Base-by-base conservation (phyloP, 2,329 filamentous ascomycete genomes). In the Colletotrichum limetticola region DNA sequence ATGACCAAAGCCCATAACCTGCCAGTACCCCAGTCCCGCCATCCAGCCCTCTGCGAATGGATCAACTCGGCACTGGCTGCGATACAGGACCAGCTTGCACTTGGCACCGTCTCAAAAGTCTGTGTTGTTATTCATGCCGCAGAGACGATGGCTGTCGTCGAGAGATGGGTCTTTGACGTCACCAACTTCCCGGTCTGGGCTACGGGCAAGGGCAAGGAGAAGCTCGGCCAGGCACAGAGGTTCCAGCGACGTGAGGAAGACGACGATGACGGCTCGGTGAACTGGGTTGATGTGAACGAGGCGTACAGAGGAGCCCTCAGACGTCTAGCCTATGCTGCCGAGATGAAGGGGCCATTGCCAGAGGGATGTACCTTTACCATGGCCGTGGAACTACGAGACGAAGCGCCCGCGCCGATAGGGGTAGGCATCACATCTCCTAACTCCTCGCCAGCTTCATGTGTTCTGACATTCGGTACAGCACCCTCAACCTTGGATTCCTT, bases 1-100 rank as follows among this genome's bases (percentile, higher is more conserved):
- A 91, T 92, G 55, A 90, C 92, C 52, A 90, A 93, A 75, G 95
- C 94, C 78, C 95, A 95, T 86, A 95, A 96, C 83, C 91, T 95
- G 71, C 89, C 94, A 35, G 93, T 97, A 58, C 92, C 93, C 78
- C 95, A 98, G 81, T 96, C 91, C 73, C 93, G 95, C 71, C 95
- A 98, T 82, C 94, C 95, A 0, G 90, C 90, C 77, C 93, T 98
- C 75, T 97, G 94, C 86, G 86, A 91, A 78, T 98, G 95, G 93
- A 91, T 98, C 82, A 90, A 88, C 79, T 93, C 97, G 80, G 94
- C 95, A 76, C 90, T 97, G 55, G 85, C 91, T 74, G 93, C 94
- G 46, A 89, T 95, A 26, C 87, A 90, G 72, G 86, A 85, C 4
- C 93, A 97, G 83, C 87, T 98, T 46, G 87, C 93, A 60, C 88